These are phyloP conservation scores for Sclerotinia subarctica DNA, from an alignment of 2,329 filamentous ascomycete species.

Conservation along the genomic window DNA sequence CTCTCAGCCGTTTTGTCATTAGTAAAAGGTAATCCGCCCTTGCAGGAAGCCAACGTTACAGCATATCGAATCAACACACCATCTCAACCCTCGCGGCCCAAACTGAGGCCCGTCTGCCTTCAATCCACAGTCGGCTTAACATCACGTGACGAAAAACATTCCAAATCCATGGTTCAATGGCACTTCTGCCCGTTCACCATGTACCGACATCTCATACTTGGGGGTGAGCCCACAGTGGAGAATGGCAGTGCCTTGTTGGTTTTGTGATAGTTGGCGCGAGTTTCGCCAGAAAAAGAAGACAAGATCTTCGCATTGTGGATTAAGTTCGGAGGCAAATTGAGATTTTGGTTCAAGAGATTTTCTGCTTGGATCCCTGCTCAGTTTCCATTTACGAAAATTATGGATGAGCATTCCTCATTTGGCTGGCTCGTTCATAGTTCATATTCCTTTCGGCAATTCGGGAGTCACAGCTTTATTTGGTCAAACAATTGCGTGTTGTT, in stretches of 20 bases:
- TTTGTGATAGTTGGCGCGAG: neutral
- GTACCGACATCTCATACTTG: neutral
- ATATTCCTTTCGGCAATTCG: neutral
- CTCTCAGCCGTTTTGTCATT: slow-evolving; percentile 8
- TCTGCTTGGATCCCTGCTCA: neutral
- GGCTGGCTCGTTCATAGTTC: neutral
- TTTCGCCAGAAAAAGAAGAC: neutral
- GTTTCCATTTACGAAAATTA: neutral
- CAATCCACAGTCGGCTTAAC: neutral
- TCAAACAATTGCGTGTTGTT: neutral
- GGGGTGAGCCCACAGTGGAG: neutral
- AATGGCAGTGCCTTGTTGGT: slow-evolving; percentile 1
- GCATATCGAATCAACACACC: slow-evolving; percentile 12
- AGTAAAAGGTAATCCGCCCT: neutral
- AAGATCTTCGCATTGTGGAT: slow-evolving; percentile 4
- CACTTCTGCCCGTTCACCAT: neutral
- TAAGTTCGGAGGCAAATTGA: neutral
- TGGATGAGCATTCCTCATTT: neutral
- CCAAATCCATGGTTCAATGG: slow-evolving; percentile 5
- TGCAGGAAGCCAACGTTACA: neutral
- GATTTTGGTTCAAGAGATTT: neutral
- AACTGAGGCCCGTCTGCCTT: slow-evolving; percentile 20
- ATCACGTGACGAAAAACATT: slow-evolving; percentile 13
- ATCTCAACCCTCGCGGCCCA: slow-evolving; percentile 14
- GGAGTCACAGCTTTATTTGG: neutral